These are phyloP conservation scores for Claviceps pazoutovae DNA, from an alignment of 2,329 filamentous ascomycete species.

Conservation along the genomic window DNA sequence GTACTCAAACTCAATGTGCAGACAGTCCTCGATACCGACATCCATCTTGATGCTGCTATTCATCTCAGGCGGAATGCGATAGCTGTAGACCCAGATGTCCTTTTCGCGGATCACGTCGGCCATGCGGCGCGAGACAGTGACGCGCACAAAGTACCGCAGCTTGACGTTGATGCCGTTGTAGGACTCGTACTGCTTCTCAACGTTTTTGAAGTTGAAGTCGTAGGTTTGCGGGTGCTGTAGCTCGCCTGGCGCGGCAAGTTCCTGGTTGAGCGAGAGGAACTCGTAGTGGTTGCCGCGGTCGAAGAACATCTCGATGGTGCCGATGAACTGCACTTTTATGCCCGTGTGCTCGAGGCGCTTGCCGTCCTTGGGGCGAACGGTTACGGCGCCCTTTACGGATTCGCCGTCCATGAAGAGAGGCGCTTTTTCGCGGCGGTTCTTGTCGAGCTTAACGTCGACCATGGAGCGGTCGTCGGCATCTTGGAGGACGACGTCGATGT, in stretches of 20 bases:
- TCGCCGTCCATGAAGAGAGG: constrained; percentile 97
- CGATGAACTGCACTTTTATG: constrained; percentile 99
- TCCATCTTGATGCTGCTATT: constrained; percentile 99
- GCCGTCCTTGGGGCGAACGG: constrained; percentile 90
- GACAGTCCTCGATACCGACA: constrained; percentile 95
- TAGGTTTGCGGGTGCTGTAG: constrained; percentile 97
- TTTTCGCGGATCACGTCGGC: constrained; percentile 97
- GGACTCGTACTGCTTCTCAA: constrained; percentile 99
- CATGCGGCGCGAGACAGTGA: constrained; percentile 93
- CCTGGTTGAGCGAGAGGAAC: constrained; percentile 92
- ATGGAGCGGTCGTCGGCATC: constrained; percentile 88
- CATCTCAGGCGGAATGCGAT: constrained; percentile 93
- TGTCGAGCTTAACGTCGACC: constrained; percentile 96
- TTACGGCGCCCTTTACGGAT: constrained; percentile 92
- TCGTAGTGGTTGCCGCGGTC: constrained; percentile 98
- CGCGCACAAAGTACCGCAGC: constrained; percentile 93
- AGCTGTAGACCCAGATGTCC: constrained; percentile 98
- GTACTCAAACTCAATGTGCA: constrained; percentile 99
- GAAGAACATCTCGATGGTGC: constrained; percentile 99
- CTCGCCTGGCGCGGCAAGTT: constrained; percentile 91
- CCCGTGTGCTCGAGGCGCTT: constrained; percentile 96
- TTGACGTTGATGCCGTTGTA: constrained; percentile 99
- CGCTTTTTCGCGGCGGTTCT: constrained; percentile 92
- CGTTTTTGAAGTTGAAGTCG: constrained; percentile 99
- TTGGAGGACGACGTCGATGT: constrained; percentile 96